A percentile compares a stretch with the other conserved stretches of the same genome.
Conservation (phyloP, 768 basidiomycete genomes). For the Bullera alba region DNA sequence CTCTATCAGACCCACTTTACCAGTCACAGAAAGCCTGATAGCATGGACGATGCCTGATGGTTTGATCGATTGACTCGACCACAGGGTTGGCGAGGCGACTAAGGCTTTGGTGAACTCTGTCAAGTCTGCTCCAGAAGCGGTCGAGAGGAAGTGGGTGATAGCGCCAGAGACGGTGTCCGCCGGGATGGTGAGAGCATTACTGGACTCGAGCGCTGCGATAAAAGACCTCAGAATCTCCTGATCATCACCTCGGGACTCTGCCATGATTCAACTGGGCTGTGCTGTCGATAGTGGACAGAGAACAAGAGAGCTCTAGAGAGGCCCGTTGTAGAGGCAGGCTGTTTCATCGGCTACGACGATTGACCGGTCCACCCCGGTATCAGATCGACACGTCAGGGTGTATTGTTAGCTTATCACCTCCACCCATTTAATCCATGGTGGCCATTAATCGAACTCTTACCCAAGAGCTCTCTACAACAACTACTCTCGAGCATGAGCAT, state of each 20-base stretch:
- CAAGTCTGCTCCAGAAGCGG: conserved; percentile 3
- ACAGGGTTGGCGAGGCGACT: conserved; percentile 2
- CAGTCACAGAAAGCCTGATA: conserved; percentile 6
- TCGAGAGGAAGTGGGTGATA: conserved; percentile 29
- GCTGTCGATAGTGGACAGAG: too few relatives aligned
- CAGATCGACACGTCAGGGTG: too few relatives aligned
- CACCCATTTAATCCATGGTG: too few relatives aligned
- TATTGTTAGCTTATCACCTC: too few relatives aligned
- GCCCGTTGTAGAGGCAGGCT: too few relatives aligned
- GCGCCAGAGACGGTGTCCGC: conserved; percentile 21
- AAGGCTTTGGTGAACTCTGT: conserved; percentile 5
- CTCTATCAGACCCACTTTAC: conserved; percentile 2
- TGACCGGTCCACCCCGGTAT: too few relatives aligned
- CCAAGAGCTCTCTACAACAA: too few relatives aligned
- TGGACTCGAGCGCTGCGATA: not conserved
- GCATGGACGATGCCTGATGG: conserved; percentile 4
- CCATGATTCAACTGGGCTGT: too few relatives aligned
- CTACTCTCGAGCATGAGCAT: too few relatives aligned
- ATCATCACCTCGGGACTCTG: not conserved
- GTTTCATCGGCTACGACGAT: too few relatives aligned
- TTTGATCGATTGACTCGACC: not conserved
- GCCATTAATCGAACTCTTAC: too few relatives aligned
- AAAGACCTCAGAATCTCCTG: not conserved
- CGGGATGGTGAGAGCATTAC: conserved; percentile 7
- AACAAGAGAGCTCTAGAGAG: too few relatives aligned